Percentiles rank a stretch among this genome's conserved stretches.
These are phyloP conservation scores for Luffa acutangula DNA, from an alignment of 306 rosid species.

Conservation along the genomic window DNA sequence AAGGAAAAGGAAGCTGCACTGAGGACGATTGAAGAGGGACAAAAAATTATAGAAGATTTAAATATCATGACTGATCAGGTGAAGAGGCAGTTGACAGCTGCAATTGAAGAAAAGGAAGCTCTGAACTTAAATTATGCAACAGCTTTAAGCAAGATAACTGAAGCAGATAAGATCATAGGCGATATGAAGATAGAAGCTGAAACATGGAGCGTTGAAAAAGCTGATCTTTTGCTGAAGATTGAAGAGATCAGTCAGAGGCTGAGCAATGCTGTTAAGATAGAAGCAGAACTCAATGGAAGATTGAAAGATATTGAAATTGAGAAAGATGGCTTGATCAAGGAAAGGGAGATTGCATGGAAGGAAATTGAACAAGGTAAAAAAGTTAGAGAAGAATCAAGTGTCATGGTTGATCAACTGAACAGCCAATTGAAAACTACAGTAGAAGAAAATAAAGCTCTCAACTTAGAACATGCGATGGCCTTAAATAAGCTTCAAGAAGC, in stretches of 20 bases:
- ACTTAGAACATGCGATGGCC: conserved; percentile 34
- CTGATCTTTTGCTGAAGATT: background rate
- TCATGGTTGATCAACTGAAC: conserved; percentile 12
- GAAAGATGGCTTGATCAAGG: conserved; percentile 16
- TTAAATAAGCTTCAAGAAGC: conserved; percentile 16
- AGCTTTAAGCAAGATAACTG: background rate
- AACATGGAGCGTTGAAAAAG: conserved; percentile 1
- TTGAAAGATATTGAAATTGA: conserved; percentile 22
- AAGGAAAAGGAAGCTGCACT: conserved; percentile 18
- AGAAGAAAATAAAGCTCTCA: conserved; percentile 42
- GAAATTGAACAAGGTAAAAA: conserved; percentile 43
- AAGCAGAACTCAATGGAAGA: conserved; percentile 20
- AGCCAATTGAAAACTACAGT: conserved; percentile 23
- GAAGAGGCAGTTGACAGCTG: background rate
- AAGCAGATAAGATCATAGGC: conserved; percentile 3
- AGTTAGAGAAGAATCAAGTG: background rate
- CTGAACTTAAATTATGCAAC: background rate
- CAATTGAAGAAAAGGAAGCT: conserved; percentile 6
- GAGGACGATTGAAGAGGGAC: conserved; percentile 25
- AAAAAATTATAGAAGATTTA: conserved; percentile 29
- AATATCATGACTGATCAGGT: conserved; percentile 33
- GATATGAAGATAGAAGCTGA: conserved; percentile 7
- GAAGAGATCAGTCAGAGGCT: conserved; percentile 1
- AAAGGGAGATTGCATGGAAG: conserved; percentile 18
- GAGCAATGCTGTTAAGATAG: conserved; percentile 5